A percentile compares a stretch with the other conserved stretches of the same genome.
Evolutionary conservation across 768 basidiomycete species (phyloP).

Genomic region (Termitomyces heimii): DNA sequence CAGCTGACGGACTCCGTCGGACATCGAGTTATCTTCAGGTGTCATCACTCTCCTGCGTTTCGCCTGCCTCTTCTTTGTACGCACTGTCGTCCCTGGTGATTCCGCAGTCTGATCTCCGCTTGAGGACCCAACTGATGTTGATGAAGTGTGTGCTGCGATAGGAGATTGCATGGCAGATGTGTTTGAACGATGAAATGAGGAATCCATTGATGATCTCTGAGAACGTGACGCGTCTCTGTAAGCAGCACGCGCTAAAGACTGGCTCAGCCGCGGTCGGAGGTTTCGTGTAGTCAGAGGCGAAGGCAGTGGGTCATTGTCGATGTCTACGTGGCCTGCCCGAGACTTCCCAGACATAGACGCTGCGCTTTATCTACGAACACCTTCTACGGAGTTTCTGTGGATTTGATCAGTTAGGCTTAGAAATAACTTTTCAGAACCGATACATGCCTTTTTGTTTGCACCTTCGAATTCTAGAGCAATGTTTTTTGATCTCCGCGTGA

Average conservation of each 20-base stretch:
- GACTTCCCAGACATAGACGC: conserved; percentile 7
- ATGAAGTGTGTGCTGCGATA: conserved; percentile 1
- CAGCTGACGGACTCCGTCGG: conserved; percentile 12
- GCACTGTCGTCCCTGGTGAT: neutral
- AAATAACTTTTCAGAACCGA: neutral
- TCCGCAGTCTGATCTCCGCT: neutral
- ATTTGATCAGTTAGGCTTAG: neutral
- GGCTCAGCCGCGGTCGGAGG: conserved; percentile 9
- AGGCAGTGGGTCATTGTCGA: conserved; percentile 9
- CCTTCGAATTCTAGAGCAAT: neutral
- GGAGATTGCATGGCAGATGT: conserved; percentile 5
- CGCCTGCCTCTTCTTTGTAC: neutral
- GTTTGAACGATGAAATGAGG: neutral
- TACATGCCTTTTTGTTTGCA: neutral
- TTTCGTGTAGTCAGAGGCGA: conserved; percentile 10
- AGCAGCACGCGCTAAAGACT: neutral
- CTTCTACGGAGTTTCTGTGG: conserved; percentile 2
- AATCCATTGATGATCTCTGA: neutral
- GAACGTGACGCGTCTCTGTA: conserved; percentile 1
- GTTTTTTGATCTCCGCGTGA: conserved; percentile 3
- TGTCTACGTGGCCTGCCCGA: conserved; percentile 12
- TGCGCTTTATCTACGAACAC: neutral
- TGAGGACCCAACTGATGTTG: conserved; percentile 1
- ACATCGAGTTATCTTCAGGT: neutral
- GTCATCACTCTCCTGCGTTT: neutral